Evolutionary conservation across 371 early-diverging fungal species (phyloP).

Genomic region (Saksenaea vasiformis): DNA sequence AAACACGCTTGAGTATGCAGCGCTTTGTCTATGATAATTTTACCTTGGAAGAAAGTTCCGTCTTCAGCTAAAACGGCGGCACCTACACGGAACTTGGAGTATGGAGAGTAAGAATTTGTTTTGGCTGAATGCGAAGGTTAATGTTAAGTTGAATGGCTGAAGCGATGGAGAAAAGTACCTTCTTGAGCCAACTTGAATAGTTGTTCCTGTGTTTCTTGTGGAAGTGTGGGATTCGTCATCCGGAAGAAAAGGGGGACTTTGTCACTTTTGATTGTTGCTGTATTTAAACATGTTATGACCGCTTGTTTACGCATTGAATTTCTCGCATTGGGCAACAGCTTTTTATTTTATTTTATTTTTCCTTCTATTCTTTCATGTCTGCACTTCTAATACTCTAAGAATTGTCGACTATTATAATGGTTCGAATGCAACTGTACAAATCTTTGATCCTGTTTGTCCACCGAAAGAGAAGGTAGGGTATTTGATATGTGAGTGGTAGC

Average conservation of each 20-base stretch:
- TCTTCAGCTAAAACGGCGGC: conserved; percentile 69
- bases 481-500: conserved; percentile 69
- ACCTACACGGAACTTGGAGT: conserved; percentile 85
- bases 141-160: not conserved
- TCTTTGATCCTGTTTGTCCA: conserved; percentile 83
- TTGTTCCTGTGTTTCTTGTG: conserved; percentile 4
- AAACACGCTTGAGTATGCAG: not conserved
- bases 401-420: conserved; percentile 14
- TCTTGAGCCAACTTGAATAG: conserved; percentile 14
- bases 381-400: no score
- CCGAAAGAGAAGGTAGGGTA: conserved; percentile 88
- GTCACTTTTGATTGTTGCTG: not conserved
- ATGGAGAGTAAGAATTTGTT: conserved; percentile 71
- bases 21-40: not conserved
- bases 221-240: not conserved
- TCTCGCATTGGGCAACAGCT: no score
- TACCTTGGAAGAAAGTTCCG: conserved; percentile 67
- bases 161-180: conserved; percentile 7
- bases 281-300: no score
- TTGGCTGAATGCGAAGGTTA: conserved; percentile 37
- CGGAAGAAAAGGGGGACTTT: not conserved
- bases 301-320: no score
- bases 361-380: no score
- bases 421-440: conserved; percentile 80
- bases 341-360: no score